Base-by-base conservation (phyloP, 116 monocot genomes). In the Iris pallida region DNA sequence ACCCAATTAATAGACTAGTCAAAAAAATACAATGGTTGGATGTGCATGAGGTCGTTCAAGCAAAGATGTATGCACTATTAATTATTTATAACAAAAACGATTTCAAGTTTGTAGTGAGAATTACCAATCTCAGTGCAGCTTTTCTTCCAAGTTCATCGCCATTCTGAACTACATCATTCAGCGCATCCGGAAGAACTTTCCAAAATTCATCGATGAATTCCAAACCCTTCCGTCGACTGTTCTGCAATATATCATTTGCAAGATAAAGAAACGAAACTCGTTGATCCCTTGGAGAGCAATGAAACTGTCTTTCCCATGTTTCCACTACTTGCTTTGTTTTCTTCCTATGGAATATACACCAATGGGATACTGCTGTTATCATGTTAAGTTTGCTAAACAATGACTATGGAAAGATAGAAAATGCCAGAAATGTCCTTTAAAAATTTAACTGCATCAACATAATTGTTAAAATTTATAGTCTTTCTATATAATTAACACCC, bases 231-330 rank as follows among this genome's bases (percentile, higher is more conserved):
- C 86, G 62, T 54, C 90, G 65, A 70, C 90, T 90, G 68, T 90
- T 90, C 45, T 90, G 90, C 80, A 90, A 71, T 63, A 90, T 90
- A 73, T 90, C 90, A 84, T 90, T 90, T 19, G 86, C 90, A 76
- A 90, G 83, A 69, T 81, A 90, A 7, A 90, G 71, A 77, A 76
- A 90, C 63, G 86, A 75, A 10, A 90, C 63, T 59, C 76, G 49
- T 20, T 81, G 80, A 19, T 81, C 84, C 20, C 66, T 58, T 49
- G 86, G 79, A 52, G 83, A 78, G 42, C 73, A 57, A 65, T 79
- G 81, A 63, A 86, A 86, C 69, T 90, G 81, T 43, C 72, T 68
- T 6, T 86, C 84, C 90, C 90, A 90, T 69, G 81, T 90, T 78
- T 90, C 90, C 56, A 90, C 90, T 65, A 90, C 84, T 70, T 90